Evolutionary conservation across 352 stramenopile species (phyloP), one percentile per base, ranked within the genome.

Genomic region (Phytopythium kandeliae): DNA sequence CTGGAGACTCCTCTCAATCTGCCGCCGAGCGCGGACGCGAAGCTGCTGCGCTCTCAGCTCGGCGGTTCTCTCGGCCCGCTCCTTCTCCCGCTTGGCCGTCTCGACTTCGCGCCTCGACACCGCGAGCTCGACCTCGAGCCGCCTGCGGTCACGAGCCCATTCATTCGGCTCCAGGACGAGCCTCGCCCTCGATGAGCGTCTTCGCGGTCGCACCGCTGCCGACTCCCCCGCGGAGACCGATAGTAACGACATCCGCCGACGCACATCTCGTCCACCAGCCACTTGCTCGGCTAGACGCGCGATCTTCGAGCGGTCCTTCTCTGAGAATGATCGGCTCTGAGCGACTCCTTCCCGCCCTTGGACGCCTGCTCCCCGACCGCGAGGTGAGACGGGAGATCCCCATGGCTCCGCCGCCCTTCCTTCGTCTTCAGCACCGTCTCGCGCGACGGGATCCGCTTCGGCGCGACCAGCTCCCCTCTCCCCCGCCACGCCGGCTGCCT

Each of bases 101-200:
- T 63, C 60, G 17, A 87, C 54, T 13, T 83, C 71, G 15, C 57
- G 60, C 40, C 73, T 72, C 15, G 75, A 86, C 35, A 55, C 59
- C 16, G 46, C 35, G 10, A 89, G 60, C 52, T 81, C 71, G 11
- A 78, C 38, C 4, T 72, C 51, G 19, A 76, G 68, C 19, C 63
- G 42, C 9, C 54, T 62, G 16, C 67, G 54, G 25, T 83, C 74
- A 13, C 79, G 55, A 13, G 62, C 67, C 71, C 75, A 87, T 4
- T 65, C 58, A 12, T 72, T 74, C 19, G 51, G 45, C 35, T 51
- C 25, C 28, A 51, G 51, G 2, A 48, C 17, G 10, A 41, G n/a
- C 19, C 35, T 48, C 11, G 28, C 10, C 28, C 28, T 10, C 9
- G 36, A 33, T 17, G 54, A 62, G 21, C 33, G 26, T 16, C 38